These are phyloP conservation scores for Lasiodiplodia sp. DNA, from an alignment of 2,329 filamentous ascomycete species.

Conservation along the genomic window DNA sequence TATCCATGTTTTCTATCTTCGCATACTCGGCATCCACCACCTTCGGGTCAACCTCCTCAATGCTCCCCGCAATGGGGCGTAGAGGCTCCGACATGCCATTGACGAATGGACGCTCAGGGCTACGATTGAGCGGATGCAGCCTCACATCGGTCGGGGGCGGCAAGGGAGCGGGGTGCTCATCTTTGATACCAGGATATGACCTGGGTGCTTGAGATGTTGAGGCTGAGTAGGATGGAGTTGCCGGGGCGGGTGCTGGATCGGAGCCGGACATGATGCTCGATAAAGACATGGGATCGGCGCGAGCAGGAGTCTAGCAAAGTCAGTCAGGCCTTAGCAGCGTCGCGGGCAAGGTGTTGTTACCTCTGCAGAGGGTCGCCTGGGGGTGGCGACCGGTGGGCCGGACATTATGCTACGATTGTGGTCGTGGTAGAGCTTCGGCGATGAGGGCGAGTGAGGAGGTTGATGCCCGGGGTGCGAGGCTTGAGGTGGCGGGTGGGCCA, in stretches of 20 bases:
- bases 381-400: constrained; percentile 46
- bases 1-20: constrained; percentile 63
- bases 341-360: constrained; percentile 34
- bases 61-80: constrained; percentile 19
- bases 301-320: constrained; percentile 68
- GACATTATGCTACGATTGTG: constrained; percentile 33
- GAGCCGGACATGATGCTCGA: constrained; percentile 90
- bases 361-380: constrained; percentile 44
- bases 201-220: constrained; percentile 17
- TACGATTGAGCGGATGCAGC: constrained; percentile 6
- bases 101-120: constrained; percentile 15
- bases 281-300: constrained; percentile 91
- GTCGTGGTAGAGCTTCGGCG: constrained; percentile 44
- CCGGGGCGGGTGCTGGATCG: constrained; percentile 63
- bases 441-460: constrained; percentile 48
- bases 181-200: constrained; percentile 10
- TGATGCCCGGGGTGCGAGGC: constrained; percentile 41
- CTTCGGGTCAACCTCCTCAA: constrained; percentile 58
- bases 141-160: constrained; percentile 12
- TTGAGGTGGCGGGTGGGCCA: constrained; percentile 49
- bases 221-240: constrained; percentile 39
- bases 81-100: constrained; percentile 25
- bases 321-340: constrained; percentile 37
- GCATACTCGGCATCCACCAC: constrained; percentile 73
- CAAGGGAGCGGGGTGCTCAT: constrained; percentile 6